Evolutionary conservation across 2,329 filamentous ascomycete genomes (phyloP), one percentile per base, ranked within the genome.

Genomic region (Ophiostoma fasciatum): DNA sequence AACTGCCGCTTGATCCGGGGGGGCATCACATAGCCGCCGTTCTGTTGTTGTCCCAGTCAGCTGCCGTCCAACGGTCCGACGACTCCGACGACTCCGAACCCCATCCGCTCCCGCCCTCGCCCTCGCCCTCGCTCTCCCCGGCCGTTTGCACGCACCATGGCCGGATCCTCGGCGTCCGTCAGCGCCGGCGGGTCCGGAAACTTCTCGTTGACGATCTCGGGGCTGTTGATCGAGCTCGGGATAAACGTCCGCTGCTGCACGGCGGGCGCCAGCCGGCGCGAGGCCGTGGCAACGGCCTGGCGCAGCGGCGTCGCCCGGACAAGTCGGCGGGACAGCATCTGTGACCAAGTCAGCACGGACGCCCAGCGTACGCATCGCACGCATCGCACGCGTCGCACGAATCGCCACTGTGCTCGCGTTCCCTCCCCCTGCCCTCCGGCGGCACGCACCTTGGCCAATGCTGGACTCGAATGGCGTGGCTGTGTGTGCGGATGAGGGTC

Each of bases 21-120:
- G 40, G 82, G 81, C 61, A 87, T 84, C 53, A 82, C 70, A 58
- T 84, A 90, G 58, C 79, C 80, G 52, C 82, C 83, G 59, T 87
- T 92, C 81, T 87, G 55, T 8, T 26, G 23, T 11, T 15, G 8
- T 35, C 15, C n/a, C n/a, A n/a, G n/a, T n/a, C n/a, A n/a, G n/a
- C n/a, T n/a, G n/a, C n/a, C n/a, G n/a, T n/a, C n/a, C n/a, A n/a
- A n/a, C n/a, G n/a, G n/a, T n/a, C n/a, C n/a, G n/a, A n/a, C n/a
- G n/a, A n/a, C n/a, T n/a, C n/a, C n/a, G n/a, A n/a, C n/a, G n/a
- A n/a, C n/a, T n/a, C n/a, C n/a, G n/a, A n/a, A n/a, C n/a, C n/a
- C n/a, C n/a, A n/a, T n/a, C n/a, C n/a, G n/a, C n/a, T n/a, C n/a
- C n/a, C n/a, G n/a, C n/a, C n/a, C n/a, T n/a, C n/a, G n/a, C n/a